Conservation (phyloP, 768 basidiomycete genomes). For the Kwoniella shandongensis region DNA sequence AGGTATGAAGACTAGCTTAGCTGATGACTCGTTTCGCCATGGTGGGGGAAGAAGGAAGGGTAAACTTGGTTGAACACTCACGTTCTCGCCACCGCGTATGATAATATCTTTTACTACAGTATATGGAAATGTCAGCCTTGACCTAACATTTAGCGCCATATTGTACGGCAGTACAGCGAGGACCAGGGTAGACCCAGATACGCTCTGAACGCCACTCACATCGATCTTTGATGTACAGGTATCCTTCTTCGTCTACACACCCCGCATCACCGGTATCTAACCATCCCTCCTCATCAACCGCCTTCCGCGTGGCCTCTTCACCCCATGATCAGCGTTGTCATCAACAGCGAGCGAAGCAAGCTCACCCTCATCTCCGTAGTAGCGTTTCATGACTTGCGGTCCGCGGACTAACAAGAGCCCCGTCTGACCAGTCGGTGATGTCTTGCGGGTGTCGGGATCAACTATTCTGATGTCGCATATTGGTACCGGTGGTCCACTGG, state of each 20-base stretch:
- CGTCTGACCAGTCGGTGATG: slow-evolving; percentile 25
- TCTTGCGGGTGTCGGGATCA: slow-evolving; percentile 28
- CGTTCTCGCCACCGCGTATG: slow-evolving; percentile 49
- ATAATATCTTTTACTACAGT: slow-evolving; percentile 45
- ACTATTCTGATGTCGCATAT: slow-evolving; percentile 40
- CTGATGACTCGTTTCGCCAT: no score
- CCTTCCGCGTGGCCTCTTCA: slow-evolving; percentile 36
- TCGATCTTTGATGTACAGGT: slow-evolving; percentile 44
- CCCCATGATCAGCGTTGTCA: no score
- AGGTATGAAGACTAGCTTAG: no score
- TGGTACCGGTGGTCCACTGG: slow-evolving; percentile 45
- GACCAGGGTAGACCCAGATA: not conserved
- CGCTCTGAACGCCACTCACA: slow-evolving; percentile 18
- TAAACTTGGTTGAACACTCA: slow-evolving; percentile 10
- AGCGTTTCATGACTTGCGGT: slow-evolving; percentile 50
- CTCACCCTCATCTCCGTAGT: slow-evolving; percentile 37
- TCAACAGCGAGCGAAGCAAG: not conserved
- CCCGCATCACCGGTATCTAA: slow-evolving; percentile 46
- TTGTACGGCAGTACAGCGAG: no score
- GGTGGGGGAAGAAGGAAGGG: not conserved
- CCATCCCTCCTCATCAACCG: slow-evolving; percentile 43
- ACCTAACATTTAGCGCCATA: not conserved
- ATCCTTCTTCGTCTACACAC: slow-evolving; percentile 38
- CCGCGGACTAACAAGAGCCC: slow-evolving; percentile 42
- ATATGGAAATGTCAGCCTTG: not conserved